A percentile compares a stretch with the other conserved stretches of the same genome.
These are phyloP conservation scores for Beta macrorhiza DNA, from an alignment of 179 eudicot species.

Conservation along the genomic window DNA sequence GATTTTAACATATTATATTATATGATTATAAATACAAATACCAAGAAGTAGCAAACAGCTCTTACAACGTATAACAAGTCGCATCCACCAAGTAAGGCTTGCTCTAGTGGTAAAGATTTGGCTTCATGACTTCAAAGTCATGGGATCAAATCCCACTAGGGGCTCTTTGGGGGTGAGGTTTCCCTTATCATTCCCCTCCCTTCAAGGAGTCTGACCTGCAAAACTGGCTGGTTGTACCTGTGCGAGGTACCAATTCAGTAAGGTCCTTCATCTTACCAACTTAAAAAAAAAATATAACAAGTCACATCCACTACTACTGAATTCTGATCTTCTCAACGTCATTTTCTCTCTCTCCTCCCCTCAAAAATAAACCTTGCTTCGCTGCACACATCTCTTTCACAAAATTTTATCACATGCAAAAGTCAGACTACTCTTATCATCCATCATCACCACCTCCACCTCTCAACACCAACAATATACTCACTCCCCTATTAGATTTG, in stretches of 20 bases:
- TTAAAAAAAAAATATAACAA: not conserved
- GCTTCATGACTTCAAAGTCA: too few species aligned
- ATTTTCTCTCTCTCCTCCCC: slow-evolving; percentile 15
- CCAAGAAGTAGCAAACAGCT: slow-evolving; percentile 1
- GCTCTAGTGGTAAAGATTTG: too few species aligned
- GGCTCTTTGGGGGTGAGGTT: too few species aligned
- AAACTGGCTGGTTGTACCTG: too few species aligned
- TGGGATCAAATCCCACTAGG: too few species aligned
- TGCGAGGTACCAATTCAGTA: too few species aligned
- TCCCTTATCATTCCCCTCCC: too few species aligned
- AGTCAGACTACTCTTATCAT: slow-evolving; percentile 29
- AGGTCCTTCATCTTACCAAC: too few species aligned
- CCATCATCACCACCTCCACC: slow-evolving; percentile 6
- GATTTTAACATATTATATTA: not conserved
- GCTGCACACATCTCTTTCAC: not conserved
- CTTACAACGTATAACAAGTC: slow-evolving; percentile 25
- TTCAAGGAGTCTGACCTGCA: too few species aligned
- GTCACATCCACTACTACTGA: not conserved
- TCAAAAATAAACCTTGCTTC: slow-evolving; percentile 16
- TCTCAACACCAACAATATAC: not conserved
- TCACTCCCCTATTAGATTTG: not conserved
- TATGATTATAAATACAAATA: slow-evolving; percentile 1
- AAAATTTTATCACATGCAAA: slow-evolving; percentile 39
- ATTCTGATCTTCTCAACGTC: not conserved
- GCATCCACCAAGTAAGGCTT: too few species aligned